phyloP scores from a whole-genome alignment of 2,329 filamentous ascomycete genomes.

The Fonsecaea nubica region DNA sequence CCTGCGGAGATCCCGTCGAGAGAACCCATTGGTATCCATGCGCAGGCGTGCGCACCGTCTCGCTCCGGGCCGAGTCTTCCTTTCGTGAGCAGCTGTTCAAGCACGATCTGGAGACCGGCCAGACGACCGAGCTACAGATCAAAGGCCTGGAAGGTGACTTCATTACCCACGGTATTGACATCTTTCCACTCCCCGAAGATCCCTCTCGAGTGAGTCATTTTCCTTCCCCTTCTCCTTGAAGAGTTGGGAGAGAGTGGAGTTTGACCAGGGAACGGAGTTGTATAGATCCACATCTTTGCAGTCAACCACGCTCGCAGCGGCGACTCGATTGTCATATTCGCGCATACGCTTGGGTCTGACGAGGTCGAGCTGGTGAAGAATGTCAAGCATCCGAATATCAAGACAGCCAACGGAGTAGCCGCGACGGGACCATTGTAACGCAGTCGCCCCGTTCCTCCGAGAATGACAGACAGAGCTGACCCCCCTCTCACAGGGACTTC shows the following conservation, averaged over 20 bases:
- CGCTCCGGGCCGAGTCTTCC: constrained; percentile 28
- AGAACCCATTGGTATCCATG: constrained; percentile 35
- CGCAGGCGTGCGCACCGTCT: constrained; percentile 25
- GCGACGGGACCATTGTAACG: constrained; percentile 28
- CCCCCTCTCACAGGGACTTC: constrained; percentile 19
- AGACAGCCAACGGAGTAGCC: constrained; percentile 34
- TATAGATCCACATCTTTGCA: constrained; percentile 33
- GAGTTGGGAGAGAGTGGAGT: neutral
- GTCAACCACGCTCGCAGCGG: constrained; percentile 35
- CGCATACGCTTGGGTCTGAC: constrained; percentile 28
- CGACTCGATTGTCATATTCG: constrained; percentile 34
- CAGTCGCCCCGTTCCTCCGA: neutral
- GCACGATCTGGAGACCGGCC: constrained; percentile 28
- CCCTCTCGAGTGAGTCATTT: constrained; percentile 21
- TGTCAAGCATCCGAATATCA: constrained; percentile 34
- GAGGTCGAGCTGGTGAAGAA: constrained; percentile 31
- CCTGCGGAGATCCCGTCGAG: constrained; percentile 31
- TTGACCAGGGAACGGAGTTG: neutral
- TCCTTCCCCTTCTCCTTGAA: neutral
- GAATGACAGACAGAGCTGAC: constrained; percentile 6
- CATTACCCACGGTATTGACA: constrained; percentile 35
- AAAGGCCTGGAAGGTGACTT: constrained; percentile 34
- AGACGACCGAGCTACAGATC: constrained; percentile 27
- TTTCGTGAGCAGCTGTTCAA: constrained; percentile 36
- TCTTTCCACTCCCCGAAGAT: constrained; percentile 26